These are phyloP conservation scores for Plasmopara muralis DNA, from an alignment of 352 stramenopile genomes.

Conservation along the genomic window DNA sequence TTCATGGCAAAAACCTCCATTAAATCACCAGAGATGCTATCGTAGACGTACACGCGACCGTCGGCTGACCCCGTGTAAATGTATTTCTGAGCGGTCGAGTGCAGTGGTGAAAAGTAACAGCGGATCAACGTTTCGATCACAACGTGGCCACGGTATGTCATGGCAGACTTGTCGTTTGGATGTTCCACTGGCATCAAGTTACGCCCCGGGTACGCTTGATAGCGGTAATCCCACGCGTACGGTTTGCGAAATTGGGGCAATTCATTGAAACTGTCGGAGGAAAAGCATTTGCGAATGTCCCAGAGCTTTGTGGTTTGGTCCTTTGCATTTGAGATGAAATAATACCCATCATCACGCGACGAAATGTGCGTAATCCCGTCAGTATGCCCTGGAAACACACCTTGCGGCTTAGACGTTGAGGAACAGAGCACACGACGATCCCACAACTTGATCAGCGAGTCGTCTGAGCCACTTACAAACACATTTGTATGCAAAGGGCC, in stretches of 20 bases:
- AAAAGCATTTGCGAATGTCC: constrained; percentile 76
- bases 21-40: constrained; percentile 60
- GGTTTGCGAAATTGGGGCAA: constrained; percentile 39
- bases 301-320: constrained; percentile 82
- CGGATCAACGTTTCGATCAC: constrained; percentile 81
- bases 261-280: constrained; percentile 36
- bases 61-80: constrained; percentile 80
- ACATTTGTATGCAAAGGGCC: constrained; percentile 75
- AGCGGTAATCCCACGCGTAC: constrained; percentile 80
- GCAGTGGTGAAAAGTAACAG: constrained; percentile 80
- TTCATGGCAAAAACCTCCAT: constrained; percentile 79
- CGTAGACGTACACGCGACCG: constrained; percentile 79
- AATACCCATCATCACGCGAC: constrained; percentile 79
- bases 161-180: constrained; percentile 66
- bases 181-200: constrained; percentile 50
- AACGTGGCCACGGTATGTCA: constrained; percentile 79
- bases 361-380: constrained; percentile 78
- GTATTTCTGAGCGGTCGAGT: constrained; percentile 84
- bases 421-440: constrained; percentile 73
- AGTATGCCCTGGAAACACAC: constrained; percentile 77
- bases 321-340: constrained; percentile 86
- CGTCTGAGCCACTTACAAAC: constrained; percentile 81
- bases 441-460: constrained; percentile 81
- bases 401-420: constrained; percentile 62
- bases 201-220: constrained; percentile 66